Base-by-base conservation (phyloP, 352 stramenopile species). In the Globisporangium spiculum region DNA sequence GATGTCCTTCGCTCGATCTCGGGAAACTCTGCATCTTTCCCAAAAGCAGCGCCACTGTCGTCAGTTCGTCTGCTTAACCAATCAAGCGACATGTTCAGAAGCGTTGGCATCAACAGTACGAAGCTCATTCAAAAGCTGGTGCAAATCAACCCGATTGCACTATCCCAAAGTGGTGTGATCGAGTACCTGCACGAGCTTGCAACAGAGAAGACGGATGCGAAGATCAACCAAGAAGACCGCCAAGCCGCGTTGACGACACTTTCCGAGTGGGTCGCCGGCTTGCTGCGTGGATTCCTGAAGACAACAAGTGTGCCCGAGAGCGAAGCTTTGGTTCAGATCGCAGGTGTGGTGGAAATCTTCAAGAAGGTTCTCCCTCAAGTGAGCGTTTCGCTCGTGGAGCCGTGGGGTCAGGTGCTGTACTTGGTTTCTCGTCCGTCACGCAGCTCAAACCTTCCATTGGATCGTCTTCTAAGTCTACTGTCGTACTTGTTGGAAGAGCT, bases 401-500 rank as follows among this genome's bases (percentile, higher is more conserved):
- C 81, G 10, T 93, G 83, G 85, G 60, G 74, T 2, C 78, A 89
- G 48, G 71, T 91, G n/a, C 34, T 90, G 54, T 89, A 88, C 44
- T 72, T 88, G 26, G 69, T 76, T 4, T 72, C 75, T 38, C 70
- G 79, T 9, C 74, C 81, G 20, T 79, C 78, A 18, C 74, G 68
- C 16, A 46, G n/a, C 2, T 27, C 27, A 2, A 53, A 18, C 4
- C 61, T 80, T 9, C 65, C 63, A 12, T 48, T 79, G 4, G 24
- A 71, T 46, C 73, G 72, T 10, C 67, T 83, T 1, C 63, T 72
- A 26, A 22, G 56, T 2, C 56, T 84, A 0, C 24, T 75, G 16
- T 41, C n/a, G 22, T 87, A 81, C 36, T 46, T 91, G 32, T 56
- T 90, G 1, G 32, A 69, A 30, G 78, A 92, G 24, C 65, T 92